These are phyloP conservation scores for Cyphellophora attinorum DNA, from an alignment of 2,329 filamentous ascomycete species.

Conservation along the genomic window DNA sequence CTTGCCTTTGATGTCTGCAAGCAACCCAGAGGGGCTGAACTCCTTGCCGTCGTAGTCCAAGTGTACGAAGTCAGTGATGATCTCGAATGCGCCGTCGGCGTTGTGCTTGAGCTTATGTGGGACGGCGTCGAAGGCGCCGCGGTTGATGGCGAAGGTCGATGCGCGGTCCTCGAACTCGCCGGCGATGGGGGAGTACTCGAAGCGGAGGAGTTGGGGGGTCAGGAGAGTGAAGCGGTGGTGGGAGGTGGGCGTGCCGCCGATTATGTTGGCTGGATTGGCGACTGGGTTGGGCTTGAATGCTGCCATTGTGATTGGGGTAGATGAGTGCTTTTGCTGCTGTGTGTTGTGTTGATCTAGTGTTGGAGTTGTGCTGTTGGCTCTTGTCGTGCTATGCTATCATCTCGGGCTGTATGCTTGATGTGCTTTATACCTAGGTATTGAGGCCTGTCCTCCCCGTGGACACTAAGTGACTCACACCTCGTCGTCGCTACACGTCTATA, in stretches of 20 bases:
- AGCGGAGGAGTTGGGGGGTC: constrained; percentile 47
- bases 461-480: no score
- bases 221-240: constrained; percentile 53
- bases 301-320: no score
- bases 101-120: constrained; percentile 9
- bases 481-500: no score
- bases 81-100: constrained; percentile 32
- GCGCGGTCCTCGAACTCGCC: constrained; percentile 53
- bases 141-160: constrained; percentile 52
- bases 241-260: constrained; percentile 33
- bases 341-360: no score
- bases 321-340: no score
- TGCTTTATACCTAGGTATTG: no score
- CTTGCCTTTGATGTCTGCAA: constrained; percentile 31
- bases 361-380: no score
- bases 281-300: neutral
- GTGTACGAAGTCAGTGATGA: constrained; percentile 46
- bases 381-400: no score
- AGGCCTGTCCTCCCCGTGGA: no score
- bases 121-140: constrained; percentile 24
- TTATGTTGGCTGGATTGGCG: neutral
- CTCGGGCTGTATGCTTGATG: no score
- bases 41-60: constrained; percentile 49
- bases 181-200: constrained; percentile 54
- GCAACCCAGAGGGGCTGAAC: constrained; percentile 44